A percentile compares a stretch with the other conserved stretches of the same genome.
Evolutionary conservation across 2,329 filamentous ascomycete genomes (phyloP).

Genomic region (Botrytis hyacinthi): DNA sequence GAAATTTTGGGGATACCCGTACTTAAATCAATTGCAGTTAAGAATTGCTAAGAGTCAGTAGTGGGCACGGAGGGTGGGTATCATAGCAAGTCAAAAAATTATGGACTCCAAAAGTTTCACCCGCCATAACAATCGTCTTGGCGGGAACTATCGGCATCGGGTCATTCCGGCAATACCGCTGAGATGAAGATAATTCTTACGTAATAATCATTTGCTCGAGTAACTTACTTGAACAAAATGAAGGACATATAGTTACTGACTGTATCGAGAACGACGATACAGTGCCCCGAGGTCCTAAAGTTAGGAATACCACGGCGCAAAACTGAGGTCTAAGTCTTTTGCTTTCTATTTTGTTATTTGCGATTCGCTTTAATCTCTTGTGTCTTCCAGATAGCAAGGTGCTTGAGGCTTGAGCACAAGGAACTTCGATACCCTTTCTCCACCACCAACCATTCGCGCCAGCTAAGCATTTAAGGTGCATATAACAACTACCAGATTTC

Average conservation of each 20-base stretch:
- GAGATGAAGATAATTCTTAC: neutral
- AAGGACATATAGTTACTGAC: neutral
- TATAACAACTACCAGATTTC: neutral
- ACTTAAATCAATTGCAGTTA: conserved; percentile 7
- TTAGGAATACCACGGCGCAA: neutral
- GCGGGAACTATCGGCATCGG: conserved; percentile 15
- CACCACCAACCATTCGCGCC: neutral
- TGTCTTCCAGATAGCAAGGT: neutral
- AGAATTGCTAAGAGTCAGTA: conserved; percentile 3
- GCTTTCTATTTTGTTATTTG: neutral
- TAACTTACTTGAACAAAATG: neutral
- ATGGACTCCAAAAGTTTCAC: conserved; percentile 14
- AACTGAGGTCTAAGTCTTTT: neutral
- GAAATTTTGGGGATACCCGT: conserved; percentile 10
- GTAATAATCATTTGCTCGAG: neutral
- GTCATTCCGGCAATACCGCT: neutral
- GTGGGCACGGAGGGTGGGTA: conserved; percentile 2
- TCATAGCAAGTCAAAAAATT: neutral
- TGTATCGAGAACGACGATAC: neutral
- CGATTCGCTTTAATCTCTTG: neutral
- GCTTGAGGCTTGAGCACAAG: neutral
- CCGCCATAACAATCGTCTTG: conserved; percentile 1
- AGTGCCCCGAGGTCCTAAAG: neutral
- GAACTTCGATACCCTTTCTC: neutral
- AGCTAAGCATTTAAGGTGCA: neutral